phyloP scores from a whole-genome alignment of 441 rosid genomes.

The Erysimum cheiri region DNA sequence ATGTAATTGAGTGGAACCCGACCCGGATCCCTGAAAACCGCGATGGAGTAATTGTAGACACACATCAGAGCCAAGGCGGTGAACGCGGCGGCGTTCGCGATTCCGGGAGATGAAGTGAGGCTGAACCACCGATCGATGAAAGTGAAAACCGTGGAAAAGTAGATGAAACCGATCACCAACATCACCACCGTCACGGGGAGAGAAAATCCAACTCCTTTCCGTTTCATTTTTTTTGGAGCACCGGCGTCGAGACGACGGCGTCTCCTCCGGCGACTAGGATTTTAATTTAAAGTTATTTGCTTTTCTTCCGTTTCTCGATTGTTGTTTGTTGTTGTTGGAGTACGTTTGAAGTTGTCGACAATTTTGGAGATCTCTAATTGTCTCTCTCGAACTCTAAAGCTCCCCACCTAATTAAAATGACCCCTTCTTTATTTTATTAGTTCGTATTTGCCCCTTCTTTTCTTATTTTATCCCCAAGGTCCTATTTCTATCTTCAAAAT shows the following conservation, averaged over 20 bases:
- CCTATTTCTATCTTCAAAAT: neutral
- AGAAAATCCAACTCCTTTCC: constrained; percentile 56
- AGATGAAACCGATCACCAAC: constrained; percentile 66
- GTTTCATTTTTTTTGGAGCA: constrained; percentile 61
- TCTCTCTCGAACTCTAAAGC: constrained; percentile 25
- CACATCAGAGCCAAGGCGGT: constrained; percentile 73
- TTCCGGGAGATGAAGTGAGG: constrained; percentile 76
- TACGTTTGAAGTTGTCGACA: constrained; percentile 35
- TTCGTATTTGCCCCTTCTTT: constrained; percentile 15
- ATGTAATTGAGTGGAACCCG: constrained; percentile 69
- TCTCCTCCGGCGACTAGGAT: constrained; percentile 54
- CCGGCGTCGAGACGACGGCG: constrained; percentile 76
- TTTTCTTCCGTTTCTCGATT: constrained; percentile 18
- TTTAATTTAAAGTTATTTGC: neutral
- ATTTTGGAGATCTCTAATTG: constrained; percentile 31
- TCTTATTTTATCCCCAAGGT: neutral
- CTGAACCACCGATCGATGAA: constrained; percentile 93
- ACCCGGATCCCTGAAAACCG: constrained; percentile 84
- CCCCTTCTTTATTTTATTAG: constrained; percentile 19
- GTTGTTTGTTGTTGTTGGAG: constrained; percentile 34
- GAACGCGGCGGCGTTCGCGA: constrained; percentile 71
- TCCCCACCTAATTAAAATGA: constrained; percentile 25
- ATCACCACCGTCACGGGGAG: constrained; percentile 70
- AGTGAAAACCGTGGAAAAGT: constrained; percentile 73
- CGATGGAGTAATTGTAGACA: constrained; percentile 56